These are phyloP conservation scores for Laetiporus sulphureus DNA, from an alignment of 1,284 basidiomycete species.

Conservation along the genomic window DNA sequence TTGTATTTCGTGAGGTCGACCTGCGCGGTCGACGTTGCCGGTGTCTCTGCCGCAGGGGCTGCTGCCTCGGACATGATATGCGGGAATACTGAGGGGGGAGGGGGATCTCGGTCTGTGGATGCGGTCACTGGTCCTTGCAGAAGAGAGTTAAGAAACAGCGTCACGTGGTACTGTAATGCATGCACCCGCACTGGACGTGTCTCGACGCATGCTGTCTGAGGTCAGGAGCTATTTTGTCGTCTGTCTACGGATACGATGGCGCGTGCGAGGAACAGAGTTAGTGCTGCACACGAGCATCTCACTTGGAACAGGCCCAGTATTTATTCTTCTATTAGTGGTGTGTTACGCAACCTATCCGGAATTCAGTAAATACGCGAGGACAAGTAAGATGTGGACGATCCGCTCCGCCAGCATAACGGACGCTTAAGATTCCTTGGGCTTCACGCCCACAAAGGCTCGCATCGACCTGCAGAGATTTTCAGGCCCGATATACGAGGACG, in stretches of 20 bases:
- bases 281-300: too few species aligned
- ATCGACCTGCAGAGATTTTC: conserved; percentile 37
- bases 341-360: too few species aligned
- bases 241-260: too few species aligned
- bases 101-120: conserved; percentile 1
- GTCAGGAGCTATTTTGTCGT: too few species aligned
- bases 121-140: conserved; percentile 1
- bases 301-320: too few species aligned
- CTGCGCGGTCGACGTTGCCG: conserved; percentile 46
- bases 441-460: conserved; percentile 37
- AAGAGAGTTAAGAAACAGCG: not conserved
- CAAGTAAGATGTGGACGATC: too few species aligned
- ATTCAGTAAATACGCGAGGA: too few species aligned
- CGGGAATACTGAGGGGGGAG: not conserved
- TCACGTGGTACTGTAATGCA: too few species aligned
- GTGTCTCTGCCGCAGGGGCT: conserved; percentile 35
- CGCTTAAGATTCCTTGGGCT: conserved; percentile 14
- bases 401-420: not conserved
- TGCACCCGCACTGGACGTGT: too few species aligned
- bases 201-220: too few species aligned
- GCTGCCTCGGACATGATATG: conserved; percentile 46
- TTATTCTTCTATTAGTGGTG: too few species aligned
- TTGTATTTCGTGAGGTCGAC: conserved; percentile 83
- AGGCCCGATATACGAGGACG: conserved; percentile 8
- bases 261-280: too few species aligned